phyloP scores from a whole-genome alignment of 345 rosid genomes.

The Noccaea bulbosa region DNA sequence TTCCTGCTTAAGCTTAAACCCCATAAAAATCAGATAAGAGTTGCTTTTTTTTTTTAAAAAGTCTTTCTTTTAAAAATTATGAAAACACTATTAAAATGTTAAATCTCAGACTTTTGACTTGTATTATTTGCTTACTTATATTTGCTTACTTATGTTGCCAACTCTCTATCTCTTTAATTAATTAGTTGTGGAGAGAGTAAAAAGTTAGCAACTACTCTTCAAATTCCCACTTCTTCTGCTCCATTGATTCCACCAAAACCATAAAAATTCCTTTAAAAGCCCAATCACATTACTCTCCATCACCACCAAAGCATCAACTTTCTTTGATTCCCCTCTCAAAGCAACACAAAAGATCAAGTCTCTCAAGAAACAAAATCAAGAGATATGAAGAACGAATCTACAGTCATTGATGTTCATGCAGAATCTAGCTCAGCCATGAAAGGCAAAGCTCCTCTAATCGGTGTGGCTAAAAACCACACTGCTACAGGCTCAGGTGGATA shows the following conservation, averaged over 20 bases:
- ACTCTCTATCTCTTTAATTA: conserved; percentile 31
- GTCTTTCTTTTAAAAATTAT: too few species aligned
- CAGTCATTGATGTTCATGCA: conserved; percentile 42
- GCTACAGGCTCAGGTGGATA: conserved; percentile 44
- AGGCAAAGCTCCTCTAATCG: conserved; percentile 46
- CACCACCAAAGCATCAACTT: conserved; percentile 33
- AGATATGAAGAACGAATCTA: conserved; percentile 40
- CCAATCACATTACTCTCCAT: neutral
- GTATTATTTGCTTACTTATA: neutral
- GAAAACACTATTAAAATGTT: neutral
- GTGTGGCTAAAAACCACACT: conserved; percentile 29
- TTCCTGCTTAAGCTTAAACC: neutral
- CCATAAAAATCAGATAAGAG: too few species aligned
- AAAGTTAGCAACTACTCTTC: conserved; percentile 43
- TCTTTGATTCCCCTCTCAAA: neutral
- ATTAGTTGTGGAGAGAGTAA: conserved; percentile 33
- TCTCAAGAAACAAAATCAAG: conserved; percentile 30
- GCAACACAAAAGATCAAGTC: conserved; percentile 11
- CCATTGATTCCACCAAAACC: conserved; percentile 39
- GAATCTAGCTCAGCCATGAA: conserved; percentile 46
- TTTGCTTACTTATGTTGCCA: conserved; percentile 28
- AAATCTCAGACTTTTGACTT: conserved; percentile 24
- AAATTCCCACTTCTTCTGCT: conserved; percentile 33
- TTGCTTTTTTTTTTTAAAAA: too few species aligned
- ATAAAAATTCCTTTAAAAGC: conserved; percentile 28